Evolutionary conservation across 306 rosid species (phyloP), one percentile per base, ranked within the genome.

Genomic region (Cucurbita argyrosperma): DNA sequence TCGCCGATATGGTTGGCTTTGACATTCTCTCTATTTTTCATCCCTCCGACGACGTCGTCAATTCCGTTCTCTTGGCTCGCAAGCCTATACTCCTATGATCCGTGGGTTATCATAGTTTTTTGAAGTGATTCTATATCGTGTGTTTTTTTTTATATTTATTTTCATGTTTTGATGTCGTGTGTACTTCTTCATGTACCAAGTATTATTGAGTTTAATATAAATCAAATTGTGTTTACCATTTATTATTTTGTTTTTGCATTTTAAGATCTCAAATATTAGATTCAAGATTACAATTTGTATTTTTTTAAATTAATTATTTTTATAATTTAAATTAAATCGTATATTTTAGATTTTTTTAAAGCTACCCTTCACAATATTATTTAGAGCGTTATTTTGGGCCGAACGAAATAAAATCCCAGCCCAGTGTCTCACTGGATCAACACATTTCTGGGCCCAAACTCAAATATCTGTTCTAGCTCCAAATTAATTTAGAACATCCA

Each of bases 41-140:
- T 56, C 97, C 97, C 46, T 74, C 84, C 1, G 55, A 91, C 53
- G 95, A 88, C 35, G 92, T 91, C 0, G 65, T 91, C 72, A 88
- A 91, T 80, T 89, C 97, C 0, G 86, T 91, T 69, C 73, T 87
- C 80, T 81, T 91, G 63, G 87, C 82, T 37, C 87, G 86, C 64
- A 91, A 86, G 79, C 86, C 72, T 43, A 26, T 53, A 1, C 35
- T 64, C 42, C 8, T n/a, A 42, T n/a, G 8, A 50, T 3, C 30
- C 2, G 18, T 13, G 18, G 7, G 14, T 50, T 50, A 50, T 50
- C 3, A 3, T 2, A 7, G 4, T 35, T 38, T 16, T 61, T 35
- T 61, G 0, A 61, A 61, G 68, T 16, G 21, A 14, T 37, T 49
- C 2, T 61, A 6, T 61, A 47, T 61, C 45, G 10, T 7, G 7